A percentile compares a stretch with the other conserved stretches of the same genome.
Conservation (phyloP, 768 basidiomycete species). For the Sporobolomyces phaffii region DNA sequence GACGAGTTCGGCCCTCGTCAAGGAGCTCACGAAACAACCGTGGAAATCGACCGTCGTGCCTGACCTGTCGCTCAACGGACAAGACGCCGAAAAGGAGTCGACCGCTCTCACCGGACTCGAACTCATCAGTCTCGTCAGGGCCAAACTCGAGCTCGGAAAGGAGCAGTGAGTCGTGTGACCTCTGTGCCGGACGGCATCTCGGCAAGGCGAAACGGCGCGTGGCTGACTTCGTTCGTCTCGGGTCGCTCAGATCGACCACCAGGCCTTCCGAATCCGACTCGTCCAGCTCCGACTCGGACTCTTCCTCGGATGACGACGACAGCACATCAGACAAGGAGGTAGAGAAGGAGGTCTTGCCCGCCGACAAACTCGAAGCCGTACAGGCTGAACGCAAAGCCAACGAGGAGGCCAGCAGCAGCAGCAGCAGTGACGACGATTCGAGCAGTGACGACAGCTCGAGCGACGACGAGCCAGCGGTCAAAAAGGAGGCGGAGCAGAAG, state of each 20-base stretch:
- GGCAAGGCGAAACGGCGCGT: too few relatives aligned
- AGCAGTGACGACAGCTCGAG: background rate
- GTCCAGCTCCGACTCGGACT: conserved; percentile 39
- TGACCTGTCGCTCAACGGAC: conserved; percentile 1
- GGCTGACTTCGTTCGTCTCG: too few relatives aligned
- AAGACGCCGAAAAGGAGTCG: conserved; percentile 6
- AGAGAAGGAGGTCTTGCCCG: conserved; percentile 30
- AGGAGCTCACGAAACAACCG: conserved; percentile 29
- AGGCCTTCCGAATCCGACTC: background rate
- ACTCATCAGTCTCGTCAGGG: conserved; percentile 28
- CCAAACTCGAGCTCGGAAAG: conserved; percentile 14
- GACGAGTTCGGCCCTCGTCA: conserved; percentile 34
- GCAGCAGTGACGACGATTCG: conserved; percentile 1
- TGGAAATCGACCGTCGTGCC: conserved; percentile 13
- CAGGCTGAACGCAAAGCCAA: conserved; percentile 19
- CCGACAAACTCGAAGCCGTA: conserved; percentile 10
- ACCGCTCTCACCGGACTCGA: background rate
- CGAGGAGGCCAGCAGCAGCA: background rate
- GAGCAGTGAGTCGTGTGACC: conserved; percentile 14
- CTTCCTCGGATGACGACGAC: conserved; percentile 32
- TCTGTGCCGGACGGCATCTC: too few relatives aligned
- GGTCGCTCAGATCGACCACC: background rate
- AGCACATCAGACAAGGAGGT: conserved; percentile 20
- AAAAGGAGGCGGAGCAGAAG: background rate
- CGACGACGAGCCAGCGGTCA: background rate